Conservation (phyloP, 768 basidiomycete genomes). For the Crepidotus variabilis region DNA sequence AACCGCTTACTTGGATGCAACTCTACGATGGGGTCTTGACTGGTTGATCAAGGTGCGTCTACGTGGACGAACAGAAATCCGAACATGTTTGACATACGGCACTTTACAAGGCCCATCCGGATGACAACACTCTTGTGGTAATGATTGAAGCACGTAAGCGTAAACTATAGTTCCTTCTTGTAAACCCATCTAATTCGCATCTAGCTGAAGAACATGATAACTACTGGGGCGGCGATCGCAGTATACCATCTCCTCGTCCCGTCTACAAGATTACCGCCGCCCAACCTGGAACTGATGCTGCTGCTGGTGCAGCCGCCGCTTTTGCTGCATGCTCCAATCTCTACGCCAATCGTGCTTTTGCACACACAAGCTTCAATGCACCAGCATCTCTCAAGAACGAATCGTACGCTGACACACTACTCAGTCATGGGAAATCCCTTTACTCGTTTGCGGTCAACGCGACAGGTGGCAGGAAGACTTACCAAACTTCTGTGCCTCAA, state of each 20-base stretch:
- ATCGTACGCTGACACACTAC: slow-evolving; percentile 65
- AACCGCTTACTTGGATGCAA: slow-evolving; percentile 87
- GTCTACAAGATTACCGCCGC: slow-evolving; percentile 78
- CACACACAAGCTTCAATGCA: slow-evolving; percentile 42
- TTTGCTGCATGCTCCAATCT: slow-evolving; percentile 85
- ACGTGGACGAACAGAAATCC: background rate
- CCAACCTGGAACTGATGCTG: slow-evolving; percentile 86
- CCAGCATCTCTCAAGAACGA: slow-evolving; percentile 69
- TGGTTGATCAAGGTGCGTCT: slow-evolving; percentile 81
- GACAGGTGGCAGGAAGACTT: slow-evolving; percentile 52
- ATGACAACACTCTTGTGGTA: slow-evolving; percentile 67
- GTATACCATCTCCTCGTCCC: slow-evolving; percentile 70
- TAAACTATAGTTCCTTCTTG: background rate
- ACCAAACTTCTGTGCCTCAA: slow-evolving; percentile 68
- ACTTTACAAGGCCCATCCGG: slow-evolving; percentile 68
- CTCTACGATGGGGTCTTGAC: slow-evolving; percentile 86
- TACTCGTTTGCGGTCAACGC: slow-evolving; percentile 76
- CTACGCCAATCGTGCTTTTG: slow-evolving; percentile 61
- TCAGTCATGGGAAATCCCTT: slow-evolving; percentile 70
- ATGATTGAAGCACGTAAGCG: slow-evolving; percentile 65
- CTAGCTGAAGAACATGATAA: slow-evolving; percentile 60
- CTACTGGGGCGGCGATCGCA: slow-evolving; percentile 88
- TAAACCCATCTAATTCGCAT: background rate
- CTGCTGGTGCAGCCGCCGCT: slow-evolving; percentile 79
- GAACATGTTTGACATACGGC: background rate